Evolutionary conservation across 176 grass and related monocot genomes (phyloP), one percentile per base, ranked within the genome.

Genomic region (Oryza rufipogon): DNA sequence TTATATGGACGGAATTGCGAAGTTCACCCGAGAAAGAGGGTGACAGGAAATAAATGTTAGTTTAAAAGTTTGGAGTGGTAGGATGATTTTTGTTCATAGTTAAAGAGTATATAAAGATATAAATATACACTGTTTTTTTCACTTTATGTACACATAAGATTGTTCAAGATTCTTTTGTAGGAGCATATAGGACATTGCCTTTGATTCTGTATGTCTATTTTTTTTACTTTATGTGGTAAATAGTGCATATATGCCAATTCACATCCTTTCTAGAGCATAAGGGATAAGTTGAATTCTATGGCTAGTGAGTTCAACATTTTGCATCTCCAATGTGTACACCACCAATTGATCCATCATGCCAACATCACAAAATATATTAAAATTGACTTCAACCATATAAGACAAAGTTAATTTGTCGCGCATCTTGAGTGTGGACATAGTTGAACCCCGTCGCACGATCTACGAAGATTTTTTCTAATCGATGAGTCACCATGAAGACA

Each of bases 371-470:
- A 49, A 85, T 9, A 70, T 85, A 16, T 38, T 20, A 19, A 61
- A 38, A 79, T 73, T 36, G 75, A 79, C 68, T 71, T 10, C 42
- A 66, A 52, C 39, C n/a, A 65, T 64, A 64, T 34, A 49, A 51
- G 56, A 65, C 20, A 79, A 73, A 64, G 19, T 77, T 61, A 64
- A 26, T 30, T 54, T 74, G 20, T 44, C 2, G 0, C 1, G 0
- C 58, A 39, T 49, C 30, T 86, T 30, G 3, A 42, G 4, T n/a
- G n/a, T 73, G 3, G 3, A 17, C 45, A 80, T 56, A 67, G 64
- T 54, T 44, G 0, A 32, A 11, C 11, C 7, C 20, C 20, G 1
- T 4, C 0, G 9, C 11, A 11, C 1, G 13, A 49, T 71, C 25
- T 63, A 11, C 15, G 36, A 2, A 70, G 16, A 38, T 65, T 51